Conservation (phyloP, 2,329 filamentous ascomycete genomes). For the Pseudogymnoascus sp. region DNA sequence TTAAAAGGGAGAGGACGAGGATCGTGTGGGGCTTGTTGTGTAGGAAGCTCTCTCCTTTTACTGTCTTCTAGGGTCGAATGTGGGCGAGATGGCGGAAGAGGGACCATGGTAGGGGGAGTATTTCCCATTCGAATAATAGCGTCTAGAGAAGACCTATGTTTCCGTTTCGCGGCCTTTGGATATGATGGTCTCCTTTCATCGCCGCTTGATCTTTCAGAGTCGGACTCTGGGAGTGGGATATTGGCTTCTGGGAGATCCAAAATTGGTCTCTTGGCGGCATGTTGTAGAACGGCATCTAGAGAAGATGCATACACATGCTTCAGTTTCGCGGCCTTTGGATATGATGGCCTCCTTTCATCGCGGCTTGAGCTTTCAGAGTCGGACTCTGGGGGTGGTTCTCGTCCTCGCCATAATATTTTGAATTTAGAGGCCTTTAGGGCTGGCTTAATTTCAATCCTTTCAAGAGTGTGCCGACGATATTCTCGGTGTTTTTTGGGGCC, state of each 20-base stretch:
- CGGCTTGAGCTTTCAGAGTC: not conserved
- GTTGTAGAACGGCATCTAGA: conserved; percentile 7
- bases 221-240: conserved; percentile 9
- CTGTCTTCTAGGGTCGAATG: not conserved
- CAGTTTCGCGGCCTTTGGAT: not conserved
- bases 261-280: not conserved
- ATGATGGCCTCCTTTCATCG: not conserved
- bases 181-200: not conserved
- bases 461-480: not conserved
- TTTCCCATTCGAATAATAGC: not conserved
- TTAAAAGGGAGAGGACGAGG: not conserved
- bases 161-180: not conserved
- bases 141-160: not conserved
- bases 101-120: not conserved
- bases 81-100: not conserved
- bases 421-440: not conserved
- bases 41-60: too few relatives aligned
- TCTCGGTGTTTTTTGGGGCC: not conserved
- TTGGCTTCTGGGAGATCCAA: not conserved
- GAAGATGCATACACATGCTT: not conserved
- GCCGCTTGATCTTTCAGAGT: not conserved
- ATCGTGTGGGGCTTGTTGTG: not conserved
- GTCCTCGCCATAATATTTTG: not conserved
- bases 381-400: conserved; percentile 5
- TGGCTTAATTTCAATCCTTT: not conserved